Conservation (phyloP, 2,329 filamentous ascomycete species). For the Raffaelea ambrosiae region DNA sequence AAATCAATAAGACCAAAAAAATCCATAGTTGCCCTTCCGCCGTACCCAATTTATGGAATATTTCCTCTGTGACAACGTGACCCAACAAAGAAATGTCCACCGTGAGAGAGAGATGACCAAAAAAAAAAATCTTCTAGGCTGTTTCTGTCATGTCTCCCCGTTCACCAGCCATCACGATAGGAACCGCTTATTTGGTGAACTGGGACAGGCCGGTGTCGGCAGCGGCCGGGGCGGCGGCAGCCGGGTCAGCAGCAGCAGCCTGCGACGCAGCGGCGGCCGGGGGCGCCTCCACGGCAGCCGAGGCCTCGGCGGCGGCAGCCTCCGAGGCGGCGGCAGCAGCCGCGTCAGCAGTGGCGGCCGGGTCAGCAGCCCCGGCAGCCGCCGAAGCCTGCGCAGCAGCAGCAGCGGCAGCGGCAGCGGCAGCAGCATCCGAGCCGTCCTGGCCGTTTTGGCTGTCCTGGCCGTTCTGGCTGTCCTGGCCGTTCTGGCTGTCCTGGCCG, state of each 20-base stretch:
- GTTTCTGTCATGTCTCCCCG: too few relatives aligned
- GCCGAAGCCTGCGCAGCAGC: conserved; percentile 5
- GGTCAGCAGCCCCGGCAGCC: conserved; percentile 3
- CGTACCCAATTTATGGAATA: too few relatives aligned
- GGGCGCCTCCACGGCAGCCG: conserved; percentile 4
- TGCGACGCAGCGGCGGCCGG: neutral
- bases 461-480: neutral
- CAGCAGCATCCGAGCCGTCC: neutral
- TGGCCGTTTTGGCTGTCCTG: neutral
- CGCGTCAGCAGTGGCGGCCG: neutral
- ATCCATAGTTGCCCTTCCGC: neutral
- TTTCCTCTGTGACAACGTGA: too few relatives aligned
- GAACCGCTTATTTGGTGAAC: conserved; percentile 17
- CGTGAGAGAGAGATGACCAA: too few relatives aligned
- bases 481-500: neutral
- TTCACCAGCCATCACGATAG: neutral
- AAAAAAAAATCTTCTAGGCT: too few relatives aligned
- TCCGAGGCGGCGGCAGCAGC: conserved; percentile 7
- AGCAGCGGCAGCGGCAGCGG: neutral
- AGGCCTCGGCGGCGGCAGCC: conserved; percentile 7
- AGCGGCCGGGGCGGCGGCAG: conserved; percentile 7
- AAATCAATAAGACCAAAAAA: neutral
- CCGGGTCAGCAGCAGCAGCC: conserved; percentile 5
- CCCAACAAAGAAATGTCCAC: too few relatives aligned
- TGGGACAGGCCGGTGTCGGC: conserved; percentile 13